These are phyloP conservation scores for Calocybe cyanea DNA, from an alignment of 768 basidiomycete genomes.

Conservation along the genomic window DNA sequence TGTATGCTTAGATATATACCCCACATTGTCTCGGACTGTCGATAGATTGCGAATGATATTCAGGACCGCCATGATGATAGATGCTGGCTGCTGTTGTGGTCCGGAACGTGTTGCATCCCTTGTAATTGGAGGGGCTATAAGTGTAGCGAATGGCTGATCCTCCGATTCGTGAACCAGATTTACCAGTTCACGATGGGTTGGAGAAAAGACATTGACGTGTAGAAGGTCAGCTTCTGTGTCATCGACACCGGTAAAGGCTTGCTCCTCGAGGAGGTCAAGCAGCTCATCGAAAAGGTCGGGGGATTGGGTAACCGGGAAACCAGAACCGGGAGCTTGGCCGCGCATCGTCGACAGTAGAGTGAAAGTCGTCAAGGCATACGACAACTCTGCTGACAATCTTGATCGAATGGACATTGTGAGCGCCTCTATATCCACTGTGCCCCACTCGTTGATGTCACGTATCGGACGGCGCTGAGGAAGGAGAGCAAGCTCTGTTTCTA, in stretches of 20 bases:
- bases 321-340: slow-evolving; percentile 55
- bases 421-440: slow-evolving; percentile 85
- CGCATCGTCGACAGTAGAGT: slow-evolving; percentile 78
- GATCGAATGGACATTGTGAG: slow-evolving; percentile 91
- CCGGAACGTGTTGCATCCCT: slow-evolving; percentile 37
- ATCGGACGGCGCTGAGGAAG: slow-evolving; percentile 52
- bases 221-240: slow-evolving; percentile 21
- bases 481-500: slow-evolving; percentile 59
- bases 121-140: slow-evolving; percentile 18
- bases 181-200: slow-evolving; percentile 66
- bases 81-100: slow-evolving; percentile 60
- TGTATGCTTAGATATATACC: slow-evolving; percentile 61
- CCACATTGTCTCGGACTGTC: slow-evolving; percentile 65
- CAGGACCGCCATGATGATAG: slow-evolving; percentile 62
- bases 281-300: slow-evolving; percentile 82
- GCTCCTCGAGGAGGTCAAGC: slow-evolving; percentile 82
- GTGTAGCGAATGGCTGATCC: slow-evolving; percentile 54
- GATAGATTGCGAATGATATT: slow-evolving; percentile 89
- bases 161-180: slow-evolving; percentile 55
- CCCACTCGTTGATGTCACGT: slow-evolving; percentile 82
- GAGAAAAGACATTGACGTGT: slow-evolving; percentile 34
- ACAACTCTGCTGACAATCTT: slow-evolving; percentile 75
- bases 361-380: slow-evolving; percentile 87
- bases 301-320: slow-evolving; percentile 75
- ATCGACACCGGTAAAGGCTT: slow-evolving; percentile 59